A percentile compares a stretch with the other conserved stretches of the same genome.
Conservation (phyloP, 345 rosid genomes). For the Lepidium sativum region DNA sequence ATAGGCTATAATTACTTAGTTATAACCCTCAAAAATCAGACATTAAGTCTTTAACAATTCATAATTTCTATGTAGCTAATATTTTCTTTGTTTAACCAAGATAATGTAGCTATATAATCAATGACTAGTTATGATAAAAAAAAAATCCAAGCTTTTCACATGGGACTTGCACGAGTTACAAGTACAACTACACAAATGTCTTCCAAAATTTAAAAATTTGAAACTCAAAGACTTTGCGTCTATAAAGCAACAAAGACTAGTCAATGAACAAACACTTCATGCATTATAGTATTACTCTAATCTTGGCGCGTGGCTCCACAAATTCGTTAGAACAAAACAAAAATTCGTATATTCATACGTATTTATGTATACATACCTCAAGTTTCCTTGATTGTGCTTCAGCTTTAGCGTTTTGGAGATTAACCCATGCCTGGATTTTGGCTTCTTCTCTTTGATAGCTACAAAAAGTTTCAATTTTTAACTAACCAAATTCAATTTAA, state of each 20-base stretch:
- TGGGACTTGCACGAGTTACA: constrained; percentile 28
- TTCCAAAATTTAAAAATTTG: constrained; percentile 20
- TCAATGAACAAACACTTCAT: constrained; percentile 28
- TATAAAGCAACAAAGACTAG: constrained; percentile 41
- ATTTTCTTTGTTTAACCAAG: neutral
- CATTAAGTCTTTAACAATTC: neutral
- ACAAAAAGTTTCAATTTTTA: neutral
- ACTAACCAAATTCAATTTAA: neutral
- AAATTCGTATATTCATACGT: constrained; percentile 2
- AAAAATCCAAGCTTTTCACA: constrained; percentile 6
- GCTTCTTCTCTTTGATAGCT: constrained; percentile 96
- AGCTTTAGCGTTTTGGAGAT: constrained; percentile 90
- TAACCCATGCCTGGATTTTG: constrained; percentile 89
- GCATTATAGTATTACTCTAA: constrained; percentile 2
- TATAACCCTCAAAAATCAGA: neutral
- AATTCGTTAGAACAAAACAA: neutral
- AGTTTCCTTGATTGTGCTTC: constrained; percentile 93
- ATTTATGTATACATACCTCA: constrained; percentile 33
- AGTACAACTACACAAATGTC: constrained; percentile 20
- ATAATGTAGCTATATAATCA: neutral
- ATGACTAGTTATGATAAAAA: neutral
- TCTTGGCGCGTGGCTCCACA: constrained; percentile 55
- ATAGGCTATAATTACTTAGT: too few relatives aligned
- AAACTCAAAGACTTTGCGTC: constrained; percentile 30
- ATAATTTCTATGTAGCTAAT: neutral